These are phyloP conservation scores for Umbelopsis vinacea DNA, from an alignment of 192 early-diverging fungal species.

Conservation along the genomic window DNA sequence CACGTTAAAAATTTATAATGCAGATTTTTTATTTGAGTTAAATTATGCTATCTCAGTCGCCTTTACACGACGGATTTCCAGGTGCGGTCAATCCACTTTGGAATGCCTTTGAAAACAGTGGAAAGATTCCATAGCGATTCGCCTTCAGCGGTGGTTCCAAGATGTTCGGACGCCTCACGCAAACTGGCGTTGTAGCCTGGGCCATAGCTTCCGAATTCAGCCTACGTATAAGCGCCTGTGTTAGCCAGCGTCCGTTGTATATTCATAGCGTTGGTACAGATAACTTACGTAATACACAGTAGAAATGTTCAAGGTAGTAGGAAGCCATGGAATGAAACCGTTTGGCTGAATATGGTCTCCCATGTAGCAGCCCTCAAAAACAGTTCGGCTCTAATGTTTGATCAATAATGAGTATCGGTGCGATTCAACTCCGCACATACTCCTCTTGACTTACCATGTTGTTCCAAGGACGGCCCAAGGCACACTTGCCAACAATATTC, in stretches of 20 bases:
- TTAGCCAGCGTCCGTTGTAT: neutral
- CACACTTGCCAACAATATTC: constrained; percentile 7
- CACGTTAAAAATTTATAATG: no score
- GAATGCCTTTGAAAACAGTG: constrained; percentile 12
- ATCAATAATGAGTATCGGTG: neutral
- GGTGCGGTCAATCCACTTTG: constrained; percentile 13
- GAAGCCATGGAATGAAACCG: constrained; percentile 17
- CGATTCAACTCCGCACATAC: neutral
- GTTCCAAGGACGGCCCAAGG: constrained; percentile 18
- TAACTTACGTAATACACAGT: constrained; percentile 12
- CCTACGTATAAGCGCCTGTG: neutral
- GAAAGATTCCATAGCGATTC: constrained; percentile 4
- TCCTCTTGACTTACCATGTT: neutral
- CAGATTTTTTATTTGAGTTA: no score
- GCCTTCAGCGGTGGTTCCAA: constrained; percentile 20
- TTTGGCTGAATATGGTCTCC: constrained; percentile 6
- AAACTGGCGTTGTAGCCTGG: constrained; percentile 18
- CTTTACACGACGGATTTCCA: constrained; percentile 14
- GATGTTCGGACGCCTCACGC: constrained; percentile 13
- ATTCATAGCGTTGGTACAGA: neutral
- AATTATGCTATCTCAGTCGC: no score
- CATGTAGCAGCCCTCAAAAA: constrained; percentile 23
- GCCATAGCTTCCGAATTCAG: constrained; percentile 25
- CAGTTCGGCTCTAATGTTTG: constrained; percentile 1
- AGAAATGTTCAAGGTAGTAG: constrained; percentile 3